Conservation (phyloP, 2,329 filamentous ascomycete genomes). For the Colletotrichum costaricense region DNA sequence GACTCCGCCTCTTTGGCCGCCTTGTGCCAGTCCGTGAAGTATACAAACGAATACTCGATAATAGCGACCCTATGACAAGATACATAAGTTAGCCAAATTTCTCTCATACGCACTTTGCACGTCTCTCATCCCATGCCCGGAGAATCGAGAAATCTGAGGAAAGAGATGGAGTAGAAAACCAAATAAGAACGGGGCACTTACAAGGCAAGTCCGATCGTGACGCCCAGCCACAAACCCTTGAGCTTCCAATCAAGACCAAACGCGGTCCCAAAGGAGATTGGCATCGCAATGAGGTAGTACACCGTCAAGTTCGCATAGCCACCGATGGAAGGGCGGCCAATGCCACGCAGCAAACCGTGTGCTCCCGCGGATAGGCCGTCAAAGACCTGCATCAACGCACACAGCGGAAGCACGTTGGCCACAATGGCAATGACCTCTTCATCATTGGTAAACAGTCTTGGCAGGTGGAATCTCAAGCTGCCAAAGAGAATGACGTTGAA, state of each 20-base stretch:
- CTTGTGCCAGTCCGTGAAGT: constrained; percentile 63
- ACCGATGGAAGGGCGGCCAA: constrained; percentile 89
- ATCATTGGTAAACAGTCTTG: constrained; percentile 82
- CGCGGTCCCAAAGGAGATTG: constrained; percentile 81
- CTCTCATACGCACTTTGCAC: too few species aligned
- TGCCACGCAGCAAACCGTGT: constrained; percentile 86
- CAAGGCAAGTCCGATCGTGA: constrained; percentile 77
- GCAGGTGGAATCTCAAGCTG: constrained; percentile 77
- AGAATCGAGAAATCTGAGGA: neutral
- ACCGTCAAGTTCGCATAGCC: constrained; percentile 88
- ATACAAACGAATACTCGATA: constrained; percentile 65
- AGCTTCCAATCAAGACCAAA: constrained; percentile 84
- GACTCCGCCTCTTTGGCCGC: constrained; percentile 64
- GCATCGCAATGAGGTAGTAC: constrained; percentile 89
- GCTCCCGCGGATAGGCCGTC: constrained; percentile 84
- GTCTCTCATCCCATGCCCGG: neutral
- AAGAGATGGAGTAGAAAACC: neutral
- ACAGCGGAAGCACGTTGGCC: constrained; percentile 78
- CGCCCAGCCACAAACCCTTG: constrained; percentile 83
- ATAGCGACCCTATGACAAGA: constrained; percentile 56
- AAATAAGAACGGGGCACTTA: constrained; percentile 48
- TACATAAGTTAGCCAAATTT: constrained; percentile 29
- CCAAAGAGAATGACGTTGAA: constrained; percentile 81
- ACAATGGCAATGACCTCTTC: constrained; percentile 76
- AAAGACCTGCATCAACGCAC: constrained; percentile 90